Evolutionary conservation across 805 yeast genomes (phyloP), one percentile per base, ranked within the genome.

Genomic region (Helenozyma baotianmanensis): DNA sequence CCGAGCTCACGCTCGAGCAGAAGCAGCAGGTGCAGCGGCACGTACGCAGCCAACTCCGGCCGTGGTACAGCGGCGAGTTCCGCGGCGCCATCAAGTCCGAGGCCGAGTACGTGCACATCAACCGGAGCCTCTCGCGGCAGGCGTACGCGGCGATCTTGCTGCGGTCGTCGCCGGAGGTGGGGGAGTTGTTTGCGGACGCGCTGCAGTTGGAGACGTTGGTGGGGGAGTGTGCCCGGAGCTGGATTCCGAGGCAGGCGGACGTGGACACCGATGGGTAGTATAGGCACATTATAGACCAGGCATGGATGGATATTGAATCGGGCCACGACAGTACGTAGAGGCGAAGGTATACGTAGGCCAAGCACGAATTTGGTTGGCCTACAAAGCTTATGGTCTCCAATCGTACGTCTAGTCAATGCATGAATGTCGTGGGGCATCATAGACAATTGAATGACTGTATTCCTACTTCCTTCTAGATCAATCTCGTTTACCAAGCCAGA

Each of bases 61-160:
- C 75, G 2, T 53, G 70, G 17, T 78, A 75, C 47, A 23, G 26
- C 4, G 33, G 34, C 9, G 30, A 43, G 14, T 12, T 24, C n/a
- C n/a, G 4, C 6, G 9, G 18, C 4, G 25, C 23, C 11, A 62
- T 64, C 10, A 43, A 37, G 4, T 33, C 56, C 4, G 70, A 65
- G 39, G 48, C 46, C 9, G 58, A 56, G 31, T 85, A 79, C 50
- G 80, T 86, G 3, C 54, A 53, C 11, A 67, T 83, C 34, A 84
- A 84, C 56, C 75, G 74, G 57, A 58, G 58, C 3, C 78, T 82
- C 5, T 80, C 89, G 10, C 64, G 85, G 32, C 59, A 61, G 26
- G 53, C 82, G 13, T 84, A 85, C 51, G 56, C 57, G 13, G 48
- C 54, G 5, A 50, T 64, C 12, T 29, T 49, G 18, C n/a, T n/a